Conservation (phyloP, 208 protist genomes). For the Wallacemonas rigidus region DNA sequence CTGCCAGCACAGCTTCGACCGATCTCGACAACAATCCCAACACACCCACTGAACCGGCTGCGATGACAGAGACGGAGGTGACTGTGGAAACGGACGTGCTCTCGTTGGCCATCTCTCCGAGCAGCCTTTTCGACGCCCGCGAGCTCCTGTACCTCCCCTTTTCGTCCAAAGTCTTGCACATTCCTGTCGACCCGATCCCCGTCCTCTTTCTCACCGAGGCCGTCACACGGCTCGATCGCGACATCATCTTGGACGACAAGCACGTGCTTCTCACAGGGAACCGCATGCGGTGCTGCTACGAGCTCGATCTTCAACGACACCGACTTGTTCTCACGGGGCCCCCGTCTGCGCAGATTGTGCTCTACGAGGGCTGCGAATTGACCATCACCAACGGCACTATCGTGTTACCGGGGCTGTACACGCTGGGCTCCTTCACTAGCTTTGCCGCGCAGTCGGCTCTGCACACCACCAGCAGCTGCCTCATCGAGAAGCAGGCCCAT, state of each 20-base stretch:
- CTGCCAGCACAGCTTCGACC: background rate
- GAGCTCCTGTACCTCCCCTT: conserved; percentile 83
- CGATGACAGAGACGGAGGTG: conserved; percentile 45
- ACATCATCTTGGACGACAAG: conserved; percentile 67
- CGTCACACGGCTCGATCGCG: conserved; percentile 47
- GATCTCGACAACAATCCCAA: background rate
- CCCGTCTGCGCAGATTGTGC: conserved; percentile 65
- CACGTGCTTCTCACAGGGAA: conserved; percentile 69
- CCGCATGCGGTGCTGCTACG: conserved; percentile 69
- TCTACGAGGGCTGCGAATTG: conserved; percentile 80
- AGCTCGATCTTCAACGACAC: conserved; percentile 73
- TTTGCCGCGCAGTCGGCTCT: conserved; percentile 65
- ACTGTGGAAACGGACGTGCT: conserved; percentile 40
- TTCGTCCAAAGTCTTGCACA: conserved; percentile 65
- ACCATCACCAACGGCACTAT: conserved; percentile 88
- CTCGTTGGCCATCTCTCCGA: conserved; percentile 55
- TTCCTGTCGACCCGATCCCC: conserved; percentile 62
- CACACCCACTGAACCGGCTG: background rate
- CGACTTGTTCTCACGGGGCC: conserved; percentile 48
- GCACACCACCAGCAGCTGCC: conserved; percentile 51
- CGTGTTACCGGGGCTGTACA: conserved; percentile 77
- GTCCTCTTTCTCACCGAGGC: conserved; percentile 54
- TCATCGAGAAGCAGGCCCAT: conserved; percentile 55
- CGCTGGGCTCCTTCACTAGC: conserved; percentile 82
- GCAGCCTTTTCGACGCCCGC: conserved; percentile 71